Evolutionary conservation across 192 early-diverging fungal species (phyloP).

Genomic region (Oehlia diaphana): DNA sequence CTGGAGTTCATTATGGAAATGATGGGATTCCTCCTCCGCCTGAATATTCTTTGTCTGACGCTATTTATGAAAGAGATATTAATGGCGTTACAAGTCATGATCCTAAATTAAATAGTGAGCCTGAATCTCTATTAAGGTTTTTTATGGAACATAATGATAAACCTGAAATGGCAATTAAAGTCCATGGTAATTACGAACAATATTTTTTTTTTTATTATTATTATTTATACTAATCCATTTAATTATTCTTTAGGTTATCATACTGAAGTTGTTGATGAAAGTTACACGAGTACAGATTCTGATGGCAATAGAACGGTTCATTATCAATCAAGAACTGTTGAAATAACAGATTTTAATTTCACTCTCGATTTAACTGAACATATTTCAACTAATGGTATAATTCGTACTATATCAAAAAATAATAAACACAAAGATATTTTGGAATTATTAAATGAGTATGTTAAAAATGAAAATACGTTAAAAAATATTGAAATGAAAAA

Average conservation of each 20-base stretch:
- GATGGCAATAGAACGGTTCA: constrained; percentile 15
- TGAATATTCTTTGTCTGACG: constrained; percentile 3
- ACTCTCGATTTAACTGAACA: constrained; percentile 37
- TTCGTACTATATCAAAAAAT: constrained; percentile 30
- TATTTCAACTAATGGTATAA: constrained; percentile 32
- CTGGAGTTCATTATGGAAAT: not conserved
- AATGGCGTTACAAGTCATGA: not conserved
- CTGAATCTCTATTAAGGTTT: constrained; percentile 33
- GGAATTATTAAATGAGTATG: constrained; percentile 38
- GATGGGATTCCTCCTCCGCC: not conserved
- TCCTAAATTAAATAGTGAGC: not conserved
- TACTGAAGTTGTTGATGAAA: constrained; percentile 20
- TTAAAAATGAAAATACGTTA: constrained; percentile 37
- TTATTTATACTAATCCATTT: not conserved
- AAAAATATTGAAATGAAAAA: constrained; percentile 46
- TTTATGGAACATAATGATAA: constrained; percentile 42
- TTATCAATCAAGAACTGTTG: not conserved
- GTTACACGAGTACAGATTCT: constrained; percentile 1
- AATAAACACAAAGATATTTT: constrained; percentile 26
- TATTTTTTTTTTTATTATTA: not conserved
- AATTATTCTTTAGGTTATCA: constrained; percentile 31
- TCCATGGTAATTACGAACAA: constrained; percentile 31
- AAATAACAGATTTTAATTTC: constrained; percentile 41
- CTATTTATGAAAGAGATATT: not conserved
- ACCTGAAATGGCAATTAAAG: constrained; percentile 40